Base-by-base conservation (phyloP, 1,139 yeast species). In the Protomyces pachydermus region DNA sequence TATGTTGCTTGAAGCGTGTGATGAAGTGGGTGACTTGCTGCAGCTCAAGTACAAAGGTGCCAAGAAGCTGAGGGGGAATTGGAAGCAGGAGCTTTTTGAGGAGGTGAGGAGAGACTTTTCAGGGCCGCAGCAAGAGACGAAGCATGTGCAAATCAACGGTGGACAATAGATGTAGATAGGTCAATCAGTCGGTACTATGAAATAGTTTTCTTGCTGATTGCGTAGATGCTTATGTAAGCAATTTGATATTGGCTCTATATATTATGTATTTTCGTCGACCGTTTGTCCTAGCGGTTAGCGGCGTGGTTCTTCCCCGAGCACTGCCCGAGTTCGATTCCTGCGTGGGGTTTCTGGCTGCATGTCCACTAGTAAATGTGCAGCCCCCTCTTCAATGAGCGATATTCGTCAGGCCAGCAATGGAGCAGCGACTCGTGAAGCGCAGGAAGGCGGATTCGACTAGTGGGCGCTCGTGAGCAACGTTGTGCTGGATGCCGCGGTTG, bases 11-110 rank as follows among this genome's bases (percentile, higher is more conserved):
- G 80, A 82, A 61, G 86, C 83, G 71, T 82, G 88, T 71, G 84
- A 85, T 71, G 91, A 87, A 71, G 81, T 91, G 66, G 99, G 98
- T 63, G 95, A 88, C 71, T 77, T 79, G 71, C 75, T 88, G 66
- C 84, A 81, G 73, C 82, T 91, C 76, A 91, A 91, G 74, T 85
- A 58, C 56, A 58, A 58, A 32, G 62, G 62, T 6, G 56, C 56
- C 28, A 25, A 50, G 23, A 52, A 34, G 51, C 42, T 58, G 20
- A 58, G 38, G 32, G 62, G 62, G 45, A 34, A 58, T 25, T 58
- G 62, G 62, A 38, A 45, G 48, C 42, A 23, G 46, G 53, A 34
- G 4, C 37, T 58, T 28, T 42, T 42, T 42, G 48, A n/a, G 48
- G 48, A 42, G 48, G 48, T 42, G 48, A n/a, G 48, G 14, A n/a